These are phyloP conservation scores for Rhizopogon vesiculosus DNA, from an alignment of 768 basidiomycete species.

Conservation along the genomic window DNA sequence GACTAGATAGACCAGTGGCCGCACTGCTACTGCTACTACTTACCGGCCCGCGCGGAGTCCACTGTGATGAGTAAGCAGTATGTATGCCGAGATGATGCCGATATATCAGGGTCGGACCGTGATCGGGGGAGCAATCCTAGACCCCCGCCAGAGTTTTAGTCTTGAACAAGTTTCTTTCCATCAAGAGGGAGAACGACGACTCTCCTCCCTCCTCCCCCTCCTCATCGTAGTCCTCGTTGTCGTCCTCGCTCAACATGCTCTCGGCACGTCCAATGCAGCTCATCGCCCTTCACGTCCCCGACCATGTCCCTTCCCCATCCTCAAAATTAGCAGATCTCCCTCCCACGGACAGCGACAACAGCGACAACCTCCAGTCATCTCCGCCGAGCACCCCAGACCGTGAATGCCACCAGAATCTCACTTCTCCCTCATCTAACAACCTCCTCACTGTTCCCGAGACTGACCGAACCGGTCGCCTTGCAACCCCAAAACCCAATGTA, in stretches of 20 bases:
- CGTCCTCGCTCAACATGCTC: slow-evolving; percentile 24
- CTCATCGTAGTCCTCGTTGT: not conserved
- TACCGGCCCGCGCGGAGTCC: not conserved
- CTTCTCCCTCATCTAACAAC: not conserved
- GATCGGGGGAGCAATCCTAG: not conserved
- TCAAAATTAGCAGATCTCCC: not conserved
- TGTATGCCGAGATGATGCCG: not conserved
- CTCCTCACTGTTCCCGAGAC: slow-evolving; percentile 1
- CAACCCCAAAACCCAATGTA: not conserved
- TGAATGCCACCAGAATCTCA: not conserved
- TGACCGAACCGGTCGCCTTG: slow-evolving; percentile 7
- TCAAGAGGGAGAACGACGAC: not conserved
- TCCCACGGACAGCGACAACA: not conserved
- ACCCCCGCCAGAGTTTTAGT: not conserved
- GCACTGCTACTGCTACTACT: not conserved
- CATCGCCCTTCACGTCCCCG: slow-evolving; percentile 9
- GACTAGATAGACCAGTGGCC: too few relatives aligned
- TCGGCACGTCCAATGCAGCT: slow-evolving; percentile 33
- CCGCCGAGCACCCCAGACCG: not conserved
- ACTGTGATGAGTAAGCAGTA: not conserved
- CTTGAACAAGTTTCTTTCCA: not conserved
- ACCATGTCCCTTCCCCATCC: not conserved
- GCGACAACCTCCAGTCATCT: not conserved
- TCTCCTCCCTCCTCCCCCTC: slow-evolving; percentile 4
- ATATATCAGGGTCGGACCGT: slow-evolving; percentile 8